These are phyloP conservation scores for Fagopyrum esculentum DNA, from an alignment of 148 eudicot genomes.

Conservation along the genomic window DNA sequence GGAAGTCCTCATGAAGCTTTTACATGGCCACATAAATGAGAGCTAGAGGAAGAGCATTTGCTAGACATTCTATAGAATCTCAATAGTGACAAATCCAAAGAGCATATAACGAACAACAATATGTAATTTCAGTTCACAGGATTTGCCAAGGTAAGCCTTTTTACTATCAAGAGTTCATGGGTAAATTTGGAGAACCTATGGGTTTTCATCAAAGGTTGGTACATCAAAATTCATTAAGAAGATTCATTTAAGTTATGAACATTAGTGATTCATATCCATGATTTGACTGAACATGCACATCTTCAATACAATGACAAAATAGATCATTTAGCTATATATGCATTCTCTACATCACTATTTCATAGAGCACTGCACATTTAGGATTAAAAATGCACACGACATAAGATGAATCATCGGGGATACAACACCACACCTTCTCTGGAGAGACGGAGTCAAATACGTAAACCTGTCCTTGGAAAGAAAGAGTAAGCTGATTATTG, in stretches of 20 bases:
- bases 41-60: not conserved
- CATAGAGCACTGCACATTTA: not conserved
- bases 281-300: not conserved
- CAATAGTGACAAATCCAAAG: not conserved
- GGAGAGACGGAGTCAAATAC: slow-evolving; percentile 77
- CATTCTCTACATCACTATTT: not conserved
- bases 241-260: not conserved
- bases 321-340: not conserved
- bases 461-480: slow-evolving; percentile 77
- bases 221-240: not conserved
- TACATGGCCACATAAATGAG: not conserved
- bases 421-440: slow-evolving; percentile 44
- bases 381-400: not conserved
- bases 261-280: not conserved
- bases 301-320: not conserved
- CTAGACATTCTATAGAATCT: no score
- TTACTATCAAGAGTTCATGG: not conserved
- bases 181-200: not conserved
- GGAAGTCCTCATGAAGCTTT: not conserved
- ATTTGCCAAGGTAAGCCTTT: not conserved
- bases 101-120: not conserved
- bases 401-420: not conserved
- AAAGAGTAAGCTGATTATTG: slow-evolving; percentile 69
- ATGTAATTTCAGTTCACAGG: not conserved
- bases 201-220: not conserved